Percentiles rank a stretch among this genome's conserved stretches.
Evolutionary conservation across 352 stramenopile species (phyloP).

Genomic region (Phytophthora ramorum): DNA sequence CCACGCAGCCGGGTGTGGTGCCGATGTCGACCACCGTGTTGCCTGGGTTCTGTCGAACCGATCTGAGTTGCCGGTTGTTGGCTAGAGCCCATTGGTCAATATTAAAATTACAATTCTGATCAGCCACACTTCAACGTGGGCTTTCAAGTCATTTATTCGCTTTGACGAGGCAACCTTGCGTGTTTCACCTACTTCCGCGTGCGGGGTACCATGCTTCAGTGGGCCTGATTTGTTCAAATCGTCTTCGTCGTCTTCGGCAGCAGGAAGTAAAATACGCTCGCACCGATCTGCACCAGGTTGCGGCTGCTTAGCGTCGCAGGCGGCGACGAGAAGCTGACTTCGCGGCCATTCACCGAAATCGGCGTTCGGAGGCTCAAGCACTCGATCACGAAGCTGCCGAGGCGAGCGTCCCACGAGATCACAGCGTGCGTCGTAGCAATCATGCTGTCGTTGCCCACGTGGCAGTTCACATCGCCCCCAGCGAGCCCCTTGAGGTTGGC

Average conservation of each 20-base stretch:
- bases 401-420: constrained; percentile 65
- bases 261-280: constrained; percentile 77
- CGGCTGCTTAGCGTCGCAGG: constrained; percentile 56
- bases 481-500: constrained; percentile 52
- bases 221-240: neutral
- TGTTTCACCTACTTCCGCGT: neutral
- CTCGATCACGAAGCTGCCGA: constrained; percentile 66
- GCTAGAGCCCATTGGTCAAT: too few species aligned
- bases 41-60: constrained; percentile 6
- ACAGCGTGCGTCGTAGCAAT: constrained; percentile 68
- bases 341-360: constrained; percentile 75
- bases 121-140: too few species aligned
- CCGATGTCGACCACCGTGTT: constrained; percentile 94
- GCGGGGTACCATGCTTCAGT: too few species aligned
- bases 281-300: constrained; percentile 75
- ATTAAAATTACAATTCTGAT: neutral
- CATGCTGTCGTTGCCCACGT: constrained; percentile 70
- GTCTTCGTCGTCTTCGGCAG: constrained; percentile 49
- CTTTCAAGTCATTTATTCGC: too few species aligned
- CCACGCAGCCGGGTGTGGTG: constrained; percentile 85
- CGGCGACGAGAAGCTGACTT: constrained; percentile 53
- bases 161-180: too few species aligned
- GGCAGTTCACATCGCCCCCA: constrained; percentile 67
- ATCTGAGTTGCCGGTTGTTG: too few species aligned
- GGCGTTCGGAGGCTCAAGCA: constrained; percentile 61